Percentiles rank a stretch among this genome's conserved stretches.
Conservation (phyloP, 2,329 filamentous ascomycete genomes). For the Sarocladium strictum region DNA sequence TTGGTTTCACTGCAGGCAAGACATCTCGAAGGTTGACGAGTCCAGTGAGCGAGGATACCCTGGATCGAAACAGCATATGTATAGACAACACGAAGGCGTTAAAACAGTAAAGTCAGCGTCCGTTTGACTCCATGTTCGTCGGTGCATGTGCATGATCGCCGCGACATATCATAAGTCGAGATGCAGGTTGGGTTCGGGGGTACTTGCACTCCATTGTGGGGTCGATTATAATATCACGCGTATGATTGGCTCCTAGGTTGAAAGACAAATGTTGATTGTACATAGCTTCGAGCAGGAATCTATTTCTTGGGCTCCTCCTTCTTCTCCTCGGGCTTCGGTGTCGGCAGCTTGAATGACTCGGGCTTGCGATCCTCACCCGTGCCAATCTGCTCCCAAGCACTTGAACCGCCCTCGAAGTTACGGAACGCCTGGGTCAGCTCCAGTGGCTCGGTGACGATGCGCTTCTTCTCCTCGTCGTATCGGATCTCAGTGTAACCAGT, state of each 20-base stretch:
- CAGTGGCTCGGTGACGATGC: constrained; percentile 94
- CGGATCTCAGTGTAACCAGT: constrained; percentile 97
- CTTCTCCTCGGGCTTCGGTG: constrained; percentile 89
- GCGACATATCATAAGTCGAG: too few relatives aligned
- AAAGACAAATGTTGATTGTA: constrained; percentile 20
- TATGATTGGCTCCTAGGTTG: constrained; percentile 4
- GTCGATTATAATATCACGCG: constrained; percentile 6
- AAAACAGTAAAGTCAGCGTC: too few relatives aligned
- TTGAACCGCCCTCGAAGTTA: constrained; percentile 89
- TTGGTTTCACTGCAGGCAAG: too few relatives aligned
- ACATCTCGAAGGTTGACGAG: too few relatives aligned
- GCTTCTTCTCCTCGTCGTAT: constrained; percentile 99
- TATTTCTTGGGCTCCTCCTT: constrained; percentile 92
- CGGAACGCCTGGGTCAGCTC: constrained; percentile 98
- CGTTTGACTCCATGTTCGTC: too few relatives aligned
- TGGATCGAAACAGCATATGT: too few relatives aligned
- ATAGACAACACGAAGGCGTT: too few relatives aligned
- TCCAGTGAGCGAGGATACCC: too few relatives aligned
- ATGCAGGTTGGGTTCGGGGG: too few relatives aligned
- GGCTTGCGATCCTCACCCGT: constrained; percentile 72
- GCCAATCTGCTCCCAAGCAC: constrained; percentile 61
- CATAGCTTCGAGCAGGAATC: constrained; percentile 25
- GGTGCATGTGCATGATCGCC: too few relatives aligned
- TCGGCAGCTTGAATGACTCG: constrained; percentile 88
- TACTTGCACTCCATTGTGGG: constrained; percentile 8